Percentiles rank a stretch among this genome's conserved stretches.
Evolutionary conservation across 768 basidiomycete genomes (phyloP).

Genomic region (Serendipita indica): DNA sequence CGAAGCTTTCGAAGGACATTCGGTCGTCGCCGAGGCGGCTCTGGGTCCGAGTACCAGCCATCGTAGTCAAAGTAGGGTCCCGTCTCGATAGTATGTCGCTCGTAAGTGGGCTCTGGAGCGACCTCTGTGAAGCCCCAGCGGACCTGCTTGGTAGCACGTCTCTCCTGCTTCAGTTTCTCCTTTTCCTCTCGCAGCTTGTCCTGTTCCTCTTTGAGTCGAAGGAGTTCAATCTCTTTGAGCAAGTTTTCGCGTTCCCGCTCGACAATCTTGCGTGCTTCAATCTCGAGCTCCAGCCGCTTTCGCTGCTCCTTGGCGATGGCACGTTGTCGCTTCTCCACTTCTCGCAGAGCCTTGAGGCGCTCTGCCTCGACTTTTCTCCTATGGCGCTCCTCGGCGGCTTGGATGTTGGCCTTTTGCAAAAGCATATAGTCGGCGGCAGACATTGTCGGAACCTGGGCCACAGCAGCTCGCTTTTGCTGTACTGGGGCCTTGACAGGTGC

Average conservation of each 20-base stretch:
- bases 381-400: neutral
- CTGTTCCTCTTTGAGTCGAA: neutral
- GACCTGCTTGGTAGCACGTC: neutral
- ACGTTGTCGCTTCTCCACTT: constrained; percentile 22
- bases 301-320: constrained; percentile 28
- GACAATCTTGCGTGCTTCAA: constrained; percentile 42
- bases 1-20: constrained; percentile 4
- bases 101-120: neutral
- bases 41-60: constrained; percentile 5
- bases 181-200: neutral
- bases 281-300: constrained; percentile 55
- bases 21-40: neutral
- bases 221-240: neutral
- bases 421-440: neutral
- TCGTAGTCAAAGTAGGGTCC: neutral
- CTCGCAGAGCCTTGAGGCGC: neutral
- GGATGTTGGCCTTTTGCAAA: neutral
- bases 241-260: constrained; percentile 23
- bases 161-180: neutral
- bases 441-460: neutral
- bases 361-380: constrained; percentile 3
- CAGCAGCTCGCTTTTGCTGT: neutral
- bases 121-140: neutral
- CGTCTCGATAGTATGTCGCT: neutral
- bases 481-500: too few relatives aligned